Conservation (phyloP, 331 rosid species). For the Cucumis variabilis region DNA sequence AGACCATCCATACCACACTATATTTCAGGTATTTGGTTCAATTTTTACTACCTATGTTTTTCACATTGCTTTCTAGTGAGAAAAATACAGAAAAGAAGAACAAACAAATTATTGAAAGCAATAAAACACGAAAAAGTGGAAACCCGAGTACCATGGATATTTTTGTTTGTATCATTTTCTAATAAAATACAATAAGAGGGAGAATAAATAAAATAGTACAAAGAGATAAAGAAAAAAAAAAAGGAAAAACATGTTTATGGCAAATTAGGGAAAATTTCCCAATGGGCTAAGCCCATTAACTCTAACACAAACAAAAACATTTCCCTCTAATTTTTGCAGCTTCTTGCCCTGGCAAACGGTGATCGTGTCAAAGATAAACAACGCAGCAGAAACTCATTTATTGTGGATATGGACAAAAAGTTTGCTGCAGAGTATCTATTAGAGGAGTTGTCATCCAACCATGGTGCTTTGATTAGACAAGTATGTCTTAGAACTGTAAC, state of each 20-base stretch:
- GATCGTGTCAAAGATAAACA: conserved; percentile 95
- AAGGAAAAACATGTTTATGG: no score
- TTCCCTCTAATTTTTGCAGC: conserved; percentile 49
- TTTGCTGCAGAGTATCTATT: conserved; percentile 87
- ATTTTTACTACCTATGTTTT: neutral
- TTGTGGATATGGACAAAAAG: conserved; percentile 94
- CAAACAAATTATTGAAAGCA: no score
- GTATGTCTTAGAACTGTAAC: conserved; percentile 40
- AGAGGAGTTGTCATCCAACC: conserved; percentile 71
- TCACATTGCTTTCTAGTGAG: neutral
- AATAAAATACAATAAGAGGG: no score
- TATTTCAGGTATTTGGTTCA: conserved; percentile 66
- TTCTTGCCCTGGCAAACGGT: conserved; percentile 89
- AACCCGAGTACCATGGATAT: no score
- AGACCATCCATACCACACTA: conserved; percentile 93
- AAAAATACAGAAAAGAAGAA: no score
- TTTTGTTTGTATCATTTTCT: no score
- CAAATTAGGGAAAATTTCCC: no score
- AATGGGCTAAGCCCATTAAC: no score
- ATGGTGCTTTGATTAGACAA: conserved; percentile 72
- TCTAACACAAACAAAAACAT: neutral
- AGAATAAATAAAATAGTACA: no score
- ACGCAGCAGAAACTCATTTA: conserved; percentile 85
- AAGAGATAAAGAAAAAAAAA: no score
- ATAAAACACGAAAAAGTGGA: no score